phyloP scores from a whole-genome alignment of 2,329 filamentous ascomycete species.

The Hypoxylon sp. region DNA sequence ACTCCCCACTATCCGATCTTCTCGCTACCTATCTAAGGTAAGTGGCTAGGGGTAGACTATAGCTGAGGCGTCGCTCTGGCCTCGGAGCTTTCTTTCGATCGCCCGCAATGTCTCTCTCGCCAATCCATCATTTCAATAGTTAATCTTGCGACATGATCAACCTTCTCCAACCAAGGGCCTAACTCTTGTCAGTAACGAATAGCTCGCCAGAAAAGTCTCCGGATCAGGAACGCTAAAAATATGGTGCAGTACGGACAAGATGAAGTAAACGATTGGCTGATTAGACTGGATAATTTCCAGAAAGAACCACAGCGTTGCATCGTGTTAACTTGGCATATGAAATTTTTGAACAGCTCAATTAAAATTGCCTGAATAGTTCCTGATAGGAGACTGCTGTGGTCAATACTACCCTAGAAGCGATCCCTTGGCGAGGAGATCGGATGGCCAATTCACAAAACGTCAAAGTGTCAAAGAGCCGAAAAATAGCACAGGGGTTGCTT shows the following conservation, averaged over 20 bases:
- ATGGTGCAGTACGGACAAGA: conserved; percentile 24
- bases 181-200: conserved; percentile 20
- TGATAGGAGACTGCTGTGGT: conserved; percentile 31
- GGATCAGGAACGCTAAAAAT: conserved; percentile 39
- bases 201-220: conserved; percentile 40
- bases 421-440: conserved; percentile 45
- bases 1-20: conserved; percentile 22
- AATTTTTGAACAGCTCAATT: conserved; percentile 39
- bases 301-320: conserved; percentile 43
- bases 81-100: conserved; percentile 41
- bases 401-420: conserved; percentile 45
- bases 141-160: conserved; percentile 43
- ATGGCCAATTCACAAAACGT: conserved; percentile 34
- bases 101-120: conserved; percentile 29
- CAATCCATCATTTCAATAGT: conserved; percentile 30
- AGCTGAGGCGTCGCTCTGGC: conserved; percentile 24
- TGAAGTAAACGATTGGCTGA: conserved; percentile 32
- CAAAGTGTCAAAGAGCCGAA: conserved; percentile 30
- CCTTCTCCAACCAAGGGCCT: conserved; percentile 30
- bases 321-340: conserved; percentile 32
- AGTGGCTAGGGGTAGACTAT: conserved; percentile 10
- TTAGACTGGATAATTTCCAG: conserved; percentile 42
- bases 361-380: conserved; percentile 41
- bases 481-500: conserved; percentile 27
- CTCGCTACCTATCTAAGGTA: conserved; percentile 11